Evolutionary conservation across 2,329 filamentous ascomycete genomes (phyloP).

Genomic region (Phialophora chinensis): DNA sequence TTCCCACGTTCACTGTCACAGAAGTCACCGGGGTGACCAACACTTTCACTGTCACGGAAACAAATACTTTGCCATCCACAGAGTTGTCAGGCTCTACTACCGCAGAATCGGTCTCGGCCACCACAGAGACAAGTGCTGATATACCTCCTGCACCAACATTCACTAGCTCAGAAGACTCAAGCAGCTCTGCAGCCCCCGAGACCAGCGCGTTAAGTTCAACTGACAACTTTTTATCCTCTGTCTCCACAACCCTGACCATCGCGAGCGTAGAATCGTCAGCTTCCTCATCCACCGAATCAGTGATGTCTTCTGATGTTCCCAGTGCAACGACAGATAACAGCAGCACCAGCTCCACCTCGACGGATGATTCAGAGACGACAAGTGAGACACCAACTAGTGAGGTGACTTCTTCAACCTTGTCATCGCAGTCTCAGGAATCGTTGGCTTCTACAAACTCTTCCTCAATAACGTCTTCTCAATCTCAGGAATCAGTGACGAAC

Average conservation of each 20-base stretch:
- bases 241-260: neutral
- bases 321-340: neutral
- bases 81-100: neutral
- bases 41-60: neutral
- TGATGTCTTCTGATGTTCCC: neutral
- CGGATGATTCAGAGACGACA: neutral
- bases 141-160: neutral
- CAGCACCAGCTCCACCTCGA: neutral
- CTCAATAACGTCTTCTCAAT: neutral
- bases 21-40: neutral
- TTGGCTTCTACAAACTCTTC: neutral
- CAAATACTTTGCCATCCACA: neutral
- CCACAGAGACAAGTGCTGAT: neutral
- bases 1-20: neutral
- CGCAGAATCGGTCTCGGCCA: neutral
- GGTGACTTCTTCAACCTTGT: neutral
- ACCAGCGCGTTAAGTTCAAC: neutral
- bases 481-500: neutral
- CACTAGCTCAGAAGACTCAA: neutral
- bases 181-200: neutral
- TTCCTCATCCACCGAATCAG: neutral
- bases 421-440: neutral
- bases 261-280: neutral
- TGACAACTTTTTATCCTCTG: neutral
- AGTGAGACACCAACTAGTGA: slow-evolving; percentile 4